These are phyloP conservation scores for Cyclotella baltica DNA, from an alignment of 108 stramenopile genomes.

Conservation along the genomic window DNA sequence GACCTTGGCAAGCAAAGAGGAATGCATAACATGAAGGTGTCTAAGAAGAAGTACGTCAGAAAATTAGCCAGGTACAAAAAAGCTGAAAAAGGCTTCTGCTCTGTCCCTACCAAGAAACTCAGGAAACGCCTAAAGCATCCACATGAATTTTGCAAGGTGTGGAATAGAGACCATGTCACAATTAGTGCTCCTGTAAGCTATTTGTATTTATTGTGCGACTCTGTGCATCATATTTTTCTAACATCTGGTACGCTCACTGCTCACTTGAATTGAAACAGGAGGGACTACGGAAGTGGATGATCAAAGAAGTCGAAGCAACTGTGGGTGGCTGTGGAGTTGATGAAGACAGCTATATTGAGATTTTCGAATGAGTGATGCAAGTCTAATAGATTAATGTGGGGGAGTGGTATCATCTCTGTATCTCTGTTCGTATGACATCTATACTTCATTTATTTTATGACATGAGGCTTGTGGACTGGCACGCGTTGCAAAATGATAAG, in stretches of 20 bases:
- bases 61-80: not conserved
- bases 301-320: conserved; percentile 5
- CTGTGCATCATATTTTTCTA: no score
- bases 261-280: no score
- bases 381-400: no score
- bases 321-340: not conserved
- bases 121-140: not conserved
- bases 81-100: not conserved
- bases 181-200: conserved; percentile 4
- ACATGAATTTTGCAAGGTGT: not conserved
- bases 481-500: not conserved
- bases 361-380: not conserved
- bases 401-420: no score
- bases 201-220: no score
- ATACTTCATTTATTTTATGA: not conserved
- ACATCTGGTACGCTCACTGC: no score
- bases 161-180: not conserved
- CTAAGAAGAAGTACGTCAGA: not conserved
- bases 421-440: not conserved
- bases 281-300: not conserved
- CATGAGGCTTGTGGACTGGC: not conserved
- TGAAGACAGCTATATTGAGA: not conserved
- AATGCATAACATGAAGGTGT: not conserved
- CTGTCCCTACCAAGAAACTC: not conserved
- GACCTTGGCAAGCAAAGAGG: conserved; percentile 3